Conservation (phyloP, 192 early-diverging fungal genomes). For the Coemansia sp. region DNA sequence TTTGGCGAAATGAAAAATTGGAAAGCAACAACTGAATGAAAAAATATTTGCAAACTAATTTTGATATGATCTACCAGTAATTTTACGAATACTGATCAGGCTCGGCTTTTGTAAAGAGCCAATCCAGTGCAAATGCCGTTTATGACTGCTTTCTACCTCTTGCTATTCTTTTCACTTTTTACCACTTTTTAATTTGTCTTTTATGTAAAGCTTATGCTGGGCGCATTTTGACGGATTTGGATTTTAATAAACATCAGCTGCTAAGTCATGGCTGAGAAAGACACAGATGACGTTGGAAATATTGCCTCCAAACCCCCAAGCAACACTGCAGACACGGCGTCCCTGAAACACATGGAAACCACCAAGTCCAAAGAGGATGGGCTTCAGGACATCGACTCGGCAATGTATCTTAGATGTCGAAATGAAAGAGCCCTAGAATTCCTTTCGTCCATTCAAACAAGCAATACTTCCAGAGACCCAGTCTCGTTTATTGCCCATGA, state of each 20-base stretch:
- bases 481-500: neutral
- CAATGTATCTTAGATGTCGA: conserved; percentile 10
- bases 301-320: neutral
- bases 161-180: no score
- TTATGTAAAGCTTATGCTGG: no score
- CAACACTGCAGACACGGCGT: neutral
- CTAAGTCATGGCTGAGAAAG: neutral
- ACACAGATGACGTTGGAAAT: neutral
- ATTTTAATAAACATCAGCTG: neutral
- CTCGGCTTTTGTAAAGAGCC: no score
- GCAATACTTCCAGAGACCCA: conserved; percentile 22
- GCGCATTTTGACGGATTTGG: no score
- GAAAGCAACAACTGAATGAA: no score
- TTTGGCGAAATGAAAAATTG: no score
- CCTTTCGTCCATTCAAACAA: conserved; percentile 36
- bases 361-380: neutral
- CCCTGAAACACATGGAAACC: neutral
- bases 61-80: no score
- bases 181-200: no score
- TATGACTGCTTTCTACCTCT: no score
- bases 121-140: no score
- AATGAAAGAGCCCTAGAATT: conserved; percentile 40
- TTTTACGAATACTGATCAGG: no score
- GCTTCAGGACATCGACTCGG: neutral
- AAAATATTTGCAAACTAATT: no score